phyloP scores from a whole-genome alignment of 1,139 yeast genomes.

The Saccharomyces hybrid region DNA sequence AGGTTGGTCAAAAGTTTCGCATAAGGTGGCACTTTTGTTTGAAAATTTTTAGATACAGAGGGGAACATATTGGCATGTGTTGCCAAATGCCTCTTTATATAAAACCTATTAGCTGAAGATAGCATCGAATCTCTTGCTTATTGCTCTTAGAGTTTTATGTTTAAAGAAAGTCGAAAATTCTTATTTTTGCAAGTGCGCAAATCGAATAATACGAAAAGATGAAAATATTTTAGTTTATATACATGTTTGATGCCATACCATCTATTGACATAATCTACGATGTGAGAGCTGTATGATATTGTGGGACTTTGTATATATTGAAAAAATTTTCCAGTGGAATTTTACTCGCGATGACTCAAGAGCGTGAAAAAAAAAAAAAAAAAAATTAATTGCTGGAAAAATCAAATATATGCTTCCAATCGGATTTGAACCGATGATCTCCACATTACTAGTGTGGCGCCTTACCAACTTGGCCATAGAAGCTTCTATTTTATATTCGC shows the following conservation, averaged over 20 bases:
- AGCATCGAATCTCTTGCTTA: constrained; percentile 12
- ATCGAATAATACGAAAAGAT: neutral
- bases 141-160: neutral
- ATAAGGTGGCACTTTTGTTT: constrained; percentile 81
- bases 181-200: neutral
- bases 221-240: neutral
- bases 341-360: neutral
- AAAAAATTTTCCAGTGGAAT: neutral
- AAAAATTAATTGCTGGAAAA: neutral
- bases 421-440: constrained; percentile 68
- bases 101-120: constrained; percentile 16
- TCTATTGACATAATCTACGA: neutral
- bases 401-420: constrained; percentile 2
- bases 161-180: neutral
- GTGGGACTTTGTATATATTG: neutral
- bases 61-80: constrained; percentile 32
- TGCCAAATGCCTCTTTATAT: constrained; percentile 22
- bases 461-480: constrained; percentile 83
- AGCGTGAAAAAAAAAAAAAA: neutral
- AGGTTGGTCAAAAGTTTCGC: constrained; percentile 62
- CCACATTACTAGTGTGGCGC: constrained; percentile 89
- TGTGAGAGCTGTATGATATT: neutral
- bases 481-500: constrained; percentile 26
- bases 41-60: constrained; percentile 51
- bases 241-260: neutral